These are phyloP conservation scores for Parachaetomium inaequale DNA, from an alignment of 495 filamentous ascomycete species.

Conservation along the genomic window DNA sequence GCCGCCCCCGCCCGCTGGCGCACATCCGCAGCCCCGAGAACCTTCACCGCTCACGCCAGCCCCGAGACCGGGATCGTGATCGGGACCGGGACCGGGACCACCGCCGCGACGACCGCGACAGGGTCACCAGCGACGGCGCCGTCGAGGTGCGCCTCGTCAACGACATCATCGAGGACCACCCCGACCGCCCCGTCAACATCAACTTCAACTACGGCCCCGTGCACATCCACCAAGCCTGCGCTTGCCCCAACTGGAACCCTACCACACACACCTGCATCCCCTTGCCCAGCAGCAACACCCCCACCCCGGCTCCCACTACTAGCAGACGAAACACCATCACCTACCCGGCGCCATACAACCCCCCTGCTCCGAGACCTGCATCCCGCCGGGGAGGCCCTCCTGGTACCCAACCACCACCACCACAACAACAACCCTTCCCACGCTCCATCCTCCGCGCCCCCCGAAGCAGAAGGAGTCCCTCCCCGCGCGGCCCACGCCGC, in stretches of 20 bases:
- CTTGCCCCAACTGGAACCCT: neutral
- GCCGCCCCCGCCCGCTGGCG: slow-evolving; percentile 7
- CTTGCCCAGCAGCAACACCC: neutral
- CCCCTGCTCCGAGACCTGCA: neutral
- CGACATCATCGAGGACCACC: slow-evolving; percentile 8
- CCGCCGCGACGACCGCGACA: neutral
- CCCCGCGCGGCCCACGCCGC: neutral
- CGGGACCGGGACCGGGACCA: neutral
- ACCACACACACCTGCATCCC: neutral
- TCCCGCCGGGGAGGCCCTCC: neutral
- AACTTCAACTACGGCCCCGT: slow-evolving; percentile 20
- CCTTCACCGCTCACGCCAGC: neutral
- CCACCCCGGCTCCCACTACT: neutral
- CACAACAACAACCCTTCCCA: neutral
- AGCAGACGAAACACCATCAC: neutral
- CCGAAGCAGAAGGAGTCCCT: neutral
- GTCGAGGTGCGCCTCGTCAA: slow-evolving; percentile 7
- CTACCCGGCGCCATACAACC: neutral
- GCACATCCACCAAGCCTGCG: slow-evolving; percentile 6
- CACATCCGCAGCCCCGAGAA: slow-evolving; percentile 4
- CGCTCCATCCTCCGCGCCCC: neutral
- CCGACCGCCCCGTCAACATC: slow-evolving; percentile 10
- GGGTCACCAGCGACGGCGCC: neutral
- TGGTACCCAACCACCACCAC: neutral
- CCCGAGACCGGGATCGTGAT: neutral